Evolutionary conservation across 352 stramenopile genomes (phyloP).

Genomic region (Phytophthora cryptogea): DNA sequence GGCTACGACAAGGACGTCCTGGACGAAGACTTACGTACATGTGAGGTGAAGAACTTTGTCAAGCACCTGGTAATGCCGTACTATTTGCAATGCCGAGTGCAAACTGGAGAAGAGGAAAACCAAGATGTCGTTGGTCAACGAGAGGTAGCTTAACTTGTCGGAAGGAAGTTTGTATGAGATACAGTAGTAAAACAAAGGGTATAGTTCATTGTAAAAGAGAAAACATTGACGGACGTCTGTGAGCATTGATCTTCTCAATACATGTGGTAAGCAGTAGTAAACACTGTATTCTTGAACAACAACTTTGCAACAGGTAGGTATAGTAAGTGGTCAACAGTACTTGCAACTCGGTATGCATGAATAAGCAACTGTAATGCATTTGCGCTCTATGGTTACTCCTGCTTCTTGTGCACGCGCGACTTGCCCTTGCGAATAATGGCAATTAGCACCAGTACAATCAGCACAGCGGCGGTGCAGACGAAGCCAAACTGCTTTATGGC

Average conservation of each 20-base stretch:
- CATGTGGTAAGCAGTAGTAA: too few relatives aligned
- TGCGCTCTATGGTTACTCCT: constrained; percentile 32
- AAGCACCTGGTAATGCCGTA: constrained; percentile 75
- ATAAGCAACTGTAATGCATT: too few relatives aligned
- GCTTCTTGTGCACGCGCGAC: constrained; percentile 27
- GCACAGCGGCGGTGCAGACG: constrained; percentile 47
- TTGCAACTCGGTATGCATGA: too few relatives aligned
- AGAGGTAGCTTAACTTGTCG: constrained; percentile 27
- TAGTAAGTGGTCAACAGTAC: too few relatives aligned
- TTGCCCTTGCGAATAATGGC: constrained; percentile 49
- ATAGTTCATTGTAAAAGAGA: not conserved
- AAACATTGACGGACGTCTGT: too few relatives aligned
- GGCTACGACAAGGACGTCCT: constrained; percentile 73
- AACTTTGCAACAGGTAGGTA: too few relatives aligned
- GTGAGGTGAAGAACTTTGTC: constrained; percentile 79
- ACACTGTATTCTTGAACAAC: too few relatives aligned
- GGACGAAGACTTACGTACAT: constrained; percentile 63
- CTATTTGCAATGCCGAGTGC: constrained; percentile 28
- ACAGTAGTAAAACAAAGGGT: not conserved
- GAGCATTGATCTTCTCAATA: too few relatives aligned
- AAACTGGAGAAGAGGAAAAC: constrained; percentile 6
- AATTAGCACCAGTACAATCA: constrained; percentile 52
- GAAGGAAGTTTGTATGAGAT: not conserved
- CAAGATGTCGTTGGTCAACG: constrained; percentile 22
- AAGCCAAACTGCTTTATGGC: constrained; percentile 64